Evolutionary conservation across 352 stramenopile genomes (phyloP), one percentile per base, ranked within the genome.

Genomic region (Phytophthora citrophthora): DNA sequence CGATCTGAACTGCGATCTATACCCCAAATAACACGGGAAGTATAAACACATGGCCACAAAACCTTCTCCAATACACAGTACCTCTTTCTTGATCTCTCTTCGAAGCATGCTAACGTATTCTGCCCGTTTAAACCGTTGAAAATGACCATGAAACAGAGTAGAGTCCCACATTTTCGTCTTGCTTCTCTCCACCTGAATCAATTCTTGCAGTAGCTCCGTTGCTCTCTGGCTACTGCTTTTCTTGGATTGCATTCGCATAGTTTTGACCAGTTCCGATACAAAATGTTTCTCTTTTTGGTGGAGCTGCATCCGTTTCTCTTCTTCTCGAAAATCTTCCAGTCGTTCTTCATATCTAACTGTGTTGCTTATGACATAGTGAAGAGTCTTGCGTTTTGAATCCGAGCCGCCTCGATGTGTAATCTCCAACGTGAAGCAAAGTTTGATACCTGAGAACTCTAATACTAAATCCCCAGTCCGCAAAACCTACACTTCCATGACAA

Each of bases 231-330:
- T 87, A 11, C 68, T 88, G 2, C 69, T 86, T 34, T 85, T 73
- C 49, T 88, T 86, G 0, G 77, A 68, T 52, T 94, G 83, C 66
- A 91, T 76, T 2, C 83, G 71, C 23, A 94, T 64, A 2, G 77
- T 91, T 49, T 93, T 93, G 9, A 93, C 73, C 5, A 91, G 39
- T 36, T 94, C 83, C 0, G 86, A 93, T 0, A 93, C 64, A 31
- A 91, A 77, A 32, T 93, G 82, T 2, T 79, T 69, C 26, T 91
- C 82, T 34, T 79, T 81, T 36, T 93, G 82, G 2, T 86, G 46
- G 5, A 83, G 53, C 1, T 54, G 65, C 32, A 75, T 60, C 2
- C 61, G 72, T 8, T 39, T 80, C 38, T 86, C 78, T 74, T 94
- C 86, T 41, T 91, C 74, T 20, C 81, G 70, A 52, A 94, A 93